Evolutionary conservation across 2,329 filamentous ascomycete species (phyloP).

Genomic region (Cladosporium sp.): DNA sequence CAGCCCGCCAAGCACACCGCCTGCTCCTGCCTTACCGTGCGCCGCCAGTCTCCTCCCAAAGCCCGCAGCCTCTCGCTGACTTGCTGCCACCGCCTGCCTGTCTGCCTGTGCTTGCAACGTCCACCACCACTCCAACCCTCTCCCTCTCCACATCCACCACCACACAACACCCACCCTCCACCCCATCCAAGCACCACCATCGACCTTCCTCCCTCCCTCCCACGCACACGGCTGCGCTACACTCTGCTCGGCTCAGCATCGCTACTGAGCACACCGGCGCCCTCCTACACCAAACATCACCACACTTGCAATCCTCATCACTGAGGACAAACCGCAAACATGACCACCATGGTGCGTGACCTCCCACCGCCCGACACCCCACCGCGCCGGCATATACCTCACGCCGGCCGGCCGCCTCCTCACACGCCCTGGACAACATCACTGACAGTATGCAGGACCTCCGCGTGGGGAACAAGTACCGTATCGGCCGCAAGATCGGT

Average conservation of each 20-base stretch:
- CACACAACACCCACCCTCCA: slow-evolving; percentile 1
- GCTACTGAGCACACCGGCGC: slow-evolving; percentile 10
- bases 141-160: background rate
- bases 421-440: slow-evolving; percentile 13
- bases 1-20: background rate
- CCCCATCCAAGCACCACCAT: too few relatives aligned
- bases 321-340: slow-evolving; percentile 36
- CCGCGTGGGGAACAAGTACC: slow-evolving; percentile 98
- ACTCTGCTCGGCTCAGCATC: slow-evolving; percentile 6
- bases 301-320: slow-evolving; percentile 19
- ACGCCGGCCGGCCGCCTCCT: background rate
- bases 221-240: background rate
- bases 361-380: slow-evolving; percentile 27
- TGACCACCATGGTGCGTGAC: slow-evolving; percentile 59
- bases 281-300: slow-evolving; percentile 3
- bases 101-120: too few relatives aligned
- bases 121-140: slow-evolving; percentile 1
- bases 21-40: background rate
- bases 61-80: slow-evolving; percentile 9
- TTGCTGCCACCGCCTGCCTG: background rate
- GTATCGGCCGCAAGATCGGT: slow-evolving; percentile 98
- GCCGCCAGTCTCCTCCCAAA: slow-evolving; percentile 9
- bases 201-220: background rate
- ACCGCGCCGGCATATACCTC: background rate
- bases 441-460: slow-evolving; percentile 66